phyloP scores from a whole-genome alignment of 2,329 filamentous ascomycete species.

The Pseudophaeomoniella oleicola region DNA sequence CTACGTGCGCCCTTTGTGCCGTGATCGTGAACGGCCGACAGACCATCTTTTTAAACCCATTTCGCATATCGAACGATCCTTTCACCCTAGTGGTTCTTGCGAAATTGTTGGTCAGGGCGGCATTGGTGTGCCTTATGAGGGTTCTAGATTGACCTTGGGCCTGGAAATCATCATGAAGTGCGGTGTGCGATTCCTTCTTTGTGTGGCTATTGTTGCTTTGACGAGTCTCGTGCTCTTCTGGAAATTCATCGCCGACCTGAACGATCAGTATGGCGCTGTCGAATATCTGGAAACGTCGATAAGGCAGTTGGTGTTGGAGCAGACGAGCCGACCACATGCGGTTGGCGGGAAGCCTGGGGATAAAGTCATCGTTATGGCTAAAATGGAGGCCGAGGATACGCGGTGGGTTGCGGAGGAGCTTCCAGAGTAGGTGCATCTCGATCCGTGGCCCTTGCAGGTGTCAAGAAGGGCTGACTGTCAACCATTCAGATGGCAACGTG shows the following conservation, averaged over 20 bases:
- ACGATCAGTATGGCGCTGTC: conserved; percentile 21
- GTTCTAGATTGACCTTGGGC: too few species aligned
- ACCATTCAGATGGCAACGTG: conserved; percentile 25
- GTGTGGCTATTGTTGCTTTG: conserved; percentile 12
- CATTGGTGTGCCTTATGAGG: too few species aligned
- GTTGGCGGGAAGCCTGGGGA: conserved; percentile 9
- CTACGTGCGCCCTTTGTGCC: too few species aligned
- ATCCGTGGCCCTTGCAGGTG: background rate
- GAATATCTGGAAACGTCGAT: conserved; percentile 13
- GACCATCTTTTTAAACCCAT: too few species aligned
- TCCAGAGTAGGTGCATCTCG: conserved; percentile 22
- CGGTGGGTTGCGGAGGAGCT: conserved; percentile 30
- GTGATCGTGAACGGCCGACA: too few species aligned
- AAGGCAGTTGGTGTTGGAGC: background rate
- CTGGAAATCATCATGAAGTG: conserved; percentile 19
- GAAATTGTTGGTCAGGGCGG: too few species aligned
- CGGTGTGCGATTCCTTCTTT: conserved; percentile 15
- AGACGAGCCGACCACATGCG: background rate
- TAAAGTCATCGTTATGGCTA: conserved; percentile 30
- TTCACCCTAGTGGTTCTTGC: too few species aligned
- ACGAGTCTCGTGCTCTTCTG: conserved; percentile 18
- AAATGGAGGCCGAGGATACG: conserved; percentile 26
- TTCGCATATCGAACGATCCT: too few species aligned
- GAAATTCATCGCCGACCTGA: conserved; percentile 18
- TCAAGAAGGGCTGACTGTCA: conserved; percentile 1